These are phyloP conservation scores for Umbilicus rupestris DNA, from an alignment of 164 flowering plant genomes.

Conservation along the genomic window DNA sequence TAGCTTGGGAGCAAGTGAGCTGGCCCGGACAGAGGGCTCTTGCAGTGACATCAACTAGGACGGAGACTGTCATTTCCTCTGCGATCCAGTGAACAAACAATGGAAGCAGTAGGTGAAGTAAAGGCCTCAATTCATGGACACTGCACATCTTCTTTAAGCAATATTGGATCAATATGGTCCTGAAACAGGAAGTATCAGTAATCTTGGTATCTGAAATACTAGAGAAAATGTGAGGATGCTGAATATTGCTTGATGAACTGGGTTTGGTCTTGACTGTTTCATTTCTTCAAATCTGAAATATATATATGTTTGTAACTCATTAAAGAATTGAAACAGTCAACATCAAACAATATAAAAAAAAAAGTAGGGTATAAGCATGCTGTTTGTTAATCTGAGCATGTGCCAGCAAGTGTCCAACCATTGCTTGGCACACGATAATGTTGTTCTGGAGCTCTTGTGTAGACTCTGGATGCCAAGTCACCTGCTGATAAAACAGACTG, in stretches of 20 bases:
- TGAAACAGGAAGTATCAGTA: background rate
- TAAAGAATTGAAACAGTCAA: too few relatives aligned
- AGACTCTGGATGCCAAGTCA: background rate
- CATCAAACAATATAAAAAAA: too few relatives aligned
- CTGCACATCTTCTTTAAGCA: background rate
- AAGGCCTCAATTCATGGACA: background rate
- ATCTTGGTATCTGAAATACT: background rate
- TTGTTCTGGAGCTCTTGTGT: background rate
- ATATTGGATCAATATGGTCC: background rate
- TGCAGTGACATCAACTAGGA: slow-evolving; percentile 73
- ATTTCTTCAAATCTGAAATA: background rate
- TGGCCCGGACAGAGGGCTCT: slow-evolving; percentile 57
- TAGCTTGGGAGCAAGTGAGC: slow-evolving; percentile 53
- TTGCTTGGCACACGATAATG: background rate
- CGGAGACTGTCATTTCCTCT: slow-evolving; percentile 81
- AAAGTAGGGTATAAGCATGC: background rate
- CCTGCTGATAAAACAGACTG: slow-evolving; percentile 1
- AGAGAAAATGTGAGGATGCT: background rate
- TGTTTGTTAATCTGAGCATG: background rate
- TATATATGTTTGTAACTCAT: too few relatives aligned
- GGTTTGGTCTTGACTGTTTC: background rate
- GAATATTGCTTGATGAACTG: background rate
- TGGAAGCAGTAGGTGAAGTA: slow-evolving; percentile 47
- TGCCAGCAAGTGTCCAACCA: background rate
- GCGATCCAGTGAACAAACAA: slow-evolving; percentile 73